These are phyloP conservation scores for Solanum hybrid DNA, from an alignment of 305 asterid genomes.

Conservation along the genomic window DNA sequence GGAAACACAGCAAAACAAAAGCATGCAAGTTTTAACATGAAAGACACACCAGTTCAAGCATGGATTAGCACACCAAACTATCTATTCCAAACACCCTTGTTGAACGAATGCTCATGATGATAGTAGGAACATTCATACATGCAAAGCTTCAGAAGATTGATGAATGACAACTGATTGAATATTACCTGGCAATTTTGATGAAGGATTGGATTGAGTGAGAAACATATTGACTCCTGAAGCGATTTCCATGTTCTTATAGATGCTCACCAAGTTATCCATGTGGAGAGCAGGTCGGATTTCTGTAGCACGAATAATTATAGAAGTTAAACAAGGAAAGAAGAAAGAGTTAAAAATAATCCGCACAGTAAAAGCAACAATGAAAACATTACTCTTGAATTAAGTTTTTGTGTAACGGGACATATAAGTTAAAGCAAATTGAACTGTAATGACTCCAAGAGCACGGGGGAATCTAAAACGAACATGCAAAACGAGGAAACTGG, in stretches of 20 bases:
- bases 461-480: not conserved
- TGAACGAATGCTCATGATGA: not conserved
- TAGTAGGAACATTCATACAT: not conserved
- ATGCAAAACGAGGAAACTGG: not conserved
- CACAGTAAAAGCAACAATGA: not conserved
- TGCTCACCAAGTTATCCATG: constrained; percentile 85
- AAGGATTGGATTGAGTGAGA: constrained; percentile 45
- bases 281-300: constrained; percentile 92
- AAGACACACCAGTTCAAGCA: not conserved
- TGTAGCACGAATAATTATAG: constrained; percentile 15
- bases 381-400: not conserved
- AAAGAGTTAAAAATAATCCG: not conserved
- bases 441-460: not conserved
- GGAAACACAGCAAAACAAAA: not conserved
- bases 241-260: constrained; percentile 91
- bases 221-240: constrained; percentile 60
- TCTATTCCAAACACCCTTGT: not conserved
- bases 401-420: not conserved
- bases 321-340: not conserved
- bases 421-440: not conserved
- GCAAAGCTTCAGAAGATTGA: not conserved
- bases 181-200: constrained; percentile 47
- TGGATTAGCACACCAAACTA: not conserved
- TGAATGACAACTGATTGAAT: not conserved
- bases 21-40: not conserved